These are phyloP conservation scores for Cercospora sp. DNA, from an alignment of 2,329 filamentous ascomycete species.

Conservation along the genomic window DNA sequence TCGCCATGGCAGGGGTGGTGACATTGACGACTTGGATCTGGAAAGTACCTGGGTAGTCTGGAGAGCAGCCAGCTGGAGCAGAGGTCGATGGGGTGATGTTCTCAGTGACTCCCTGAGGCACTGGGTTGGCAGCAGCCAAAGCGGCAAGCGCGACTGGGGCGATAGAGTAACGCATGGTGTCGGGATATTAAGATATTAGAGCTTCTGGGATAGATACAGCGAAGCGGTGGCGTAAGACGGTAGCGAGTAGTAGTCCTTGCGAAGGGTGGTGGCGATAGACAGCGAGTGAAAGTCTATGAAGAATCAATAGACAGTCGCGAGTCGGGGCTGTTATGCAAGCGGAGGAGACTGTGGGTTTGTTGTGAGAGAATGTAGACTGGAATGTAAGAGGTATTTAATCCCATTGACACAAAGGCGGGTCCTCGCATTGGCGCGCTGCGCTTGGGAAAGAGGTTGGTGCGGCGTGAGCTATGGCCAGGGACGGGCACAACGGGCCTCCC, in stretches of 20 bases:
- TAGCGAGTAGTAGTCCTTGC: conserved; percentile 24
- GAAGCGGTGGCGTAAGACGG: conserved; percentile 20
- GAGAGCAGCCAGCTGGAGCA: conserved; percentile 56
- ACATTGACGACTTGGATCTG: conserved; percentile 58
- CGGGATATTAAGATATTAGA: conserved; percentile 20
- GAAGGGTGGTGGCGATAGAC: conserved; percentile 25
- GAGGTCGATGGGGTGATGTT: conserved; percentile 47
- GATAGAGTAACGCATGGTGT: conserved; percentile 39
- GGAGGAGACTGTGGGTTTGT: conserved; percentile 24
- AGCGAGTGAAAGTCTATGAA: conserved; percentile 35
- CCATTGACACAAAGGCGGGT: conserved; percentile 13
- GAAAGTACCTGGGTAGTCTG: conserved; percentile 56
- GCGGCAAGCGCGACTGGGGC: conserved; percentile 48
- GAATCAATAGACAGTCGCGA: conserved; percentile 25
- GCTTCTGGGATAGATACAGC: conserved; percentile 29
- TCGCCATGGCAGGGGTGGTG: conserved; percentile 35
- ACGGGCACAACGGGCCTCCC: conserved; percentile 15
- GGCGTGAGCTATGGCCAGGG: conserved; percentile 13
- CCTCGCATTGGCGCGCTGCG: conserved; percentile 16
- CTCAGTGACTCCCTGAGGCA: conserved; percentile 47
- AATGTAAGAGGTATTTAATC: conserved; percentile 30
- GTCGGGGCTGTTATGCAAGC: conserved; percentile 21
- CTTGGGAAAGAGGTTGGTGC: conserved; percentile 21
- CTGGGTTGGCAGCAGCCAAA: conserved; percentile 39
- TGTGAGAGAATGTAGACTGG: conserved; percentile 23